These are phyloP conservation scores for Rosa persica DNA, from an alignment of 306 rosid species.

Conservation along the genomic window DNA sequence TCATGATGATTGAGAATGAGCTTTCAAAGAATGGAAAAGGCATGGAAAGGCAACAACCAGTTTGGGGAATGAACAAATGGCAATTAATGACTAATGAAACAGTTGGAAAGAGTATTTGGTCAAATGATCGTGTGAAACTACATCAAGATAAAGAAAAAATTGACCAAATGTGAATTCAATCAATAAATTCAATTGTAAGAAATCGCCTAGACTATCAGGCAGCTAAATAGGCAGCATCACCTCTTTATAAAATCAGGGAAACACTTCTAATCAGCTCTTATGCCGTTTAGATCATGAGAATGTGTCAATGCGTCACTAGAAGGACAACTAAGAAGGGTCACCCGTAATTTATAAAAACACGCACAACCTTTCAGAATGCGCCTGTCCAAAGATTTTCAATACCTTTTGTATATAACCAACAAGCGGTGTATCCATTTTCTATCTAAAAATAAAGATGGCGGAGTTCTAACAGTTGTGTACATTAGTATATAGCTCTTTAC, in stretches of 20 bases:
- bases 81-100: neutral
- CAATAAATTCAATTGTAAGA: neutral
- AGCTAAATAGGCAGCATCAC: neutral
- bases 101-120: neutral
- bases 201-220: neutral
- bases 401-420: neutral
- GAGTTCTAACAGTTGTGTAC: neutral
- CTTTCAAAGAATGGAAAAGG: conserved; percentile 6
- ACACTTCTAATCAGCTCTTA: conserved; percentile 6
- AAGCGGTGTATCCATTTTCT: neutral
- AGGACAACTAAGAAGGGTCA: neutral
- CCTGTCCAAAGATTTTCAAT: neutral
- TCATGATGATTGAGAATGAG: conserved; percentile 2
- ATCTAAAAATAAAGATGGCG: neutral
- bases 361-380: neutral
- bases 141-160: neutral
- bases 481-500: neutral
- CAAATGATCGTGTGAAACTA: conserved; percentile 4
- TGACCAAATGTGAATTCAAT: neutral
- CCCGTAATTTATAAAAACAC: neutral
- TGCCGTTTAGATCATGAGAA: neutral
- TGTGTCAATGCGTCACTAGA: neutral
- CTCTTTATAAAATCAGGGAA: neutral
- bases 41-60: conserved; percentile 2
- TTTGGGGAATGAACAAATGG: neutral